A percentile compares a stretch with the other conserved stretches of the same genome.
Conservation (phyloP, 176 grass and related monocot genomes). For the Cenchrus purpureus region DNA sequence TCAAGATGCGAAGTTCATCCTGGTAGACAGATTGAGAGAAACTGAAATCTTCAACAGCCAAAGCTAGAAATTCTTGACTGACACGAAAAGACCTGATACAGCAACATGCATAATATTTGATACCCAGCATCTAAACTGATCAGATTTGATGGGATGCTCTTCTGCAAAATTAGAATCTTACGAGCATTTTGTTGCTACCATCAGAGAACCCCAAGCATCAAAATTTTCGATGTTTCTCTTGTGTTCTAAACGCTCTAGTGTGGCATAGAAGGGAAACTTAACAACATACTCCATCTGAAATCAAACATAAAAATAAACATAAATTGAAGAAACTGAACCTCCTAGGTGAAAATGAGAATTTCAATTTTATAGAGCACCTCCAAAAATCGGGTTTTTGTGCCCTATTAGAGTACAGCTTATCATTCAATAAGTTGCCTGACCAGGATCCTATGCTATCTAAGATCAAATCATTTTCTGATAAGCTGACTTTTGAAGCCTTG, state of each 20-base stretch:
- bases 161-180: constrained; percentile 25
- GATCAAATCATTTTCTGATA: constrained; percentile 54
- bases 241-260: constrained; percentile 66
- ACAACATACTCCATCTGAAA: constrained; percentile 61
- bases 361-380: constrained; percentile 39
- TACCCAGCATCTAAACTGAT: neutral
- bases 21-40: constrained; percentile 56
- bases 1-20: constrained; percentile 71
- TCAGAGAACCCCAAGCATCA: constrained; percentile 39
- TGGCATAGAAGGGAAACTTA: constrained; percentile 62
- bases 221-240: constrained; percentile 63
- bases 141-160: neutral
- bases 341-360: neutral
- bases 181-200: constrained; percentile 51
- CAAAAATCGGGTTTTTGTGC: constrained; percentile 24
- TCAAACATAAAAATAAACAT: neutral
- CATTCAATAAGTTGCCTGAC: constrained; percentile 63
- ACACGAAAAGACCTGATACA: constrained; percentile 45
- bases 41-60: constrained; percentile 67
- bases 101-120: constrained; percentile 5
- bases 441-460: constrained; percentile 69
- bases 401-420: constrained; percentile 37
- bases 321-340: neutral
- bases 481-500: constrained; percentile 71
- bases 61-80: constrained; percentile 51